phyloP scores from a whole-genome alignment of 169 alveolate genomes.

The Plasmodium vivax region DNA sequence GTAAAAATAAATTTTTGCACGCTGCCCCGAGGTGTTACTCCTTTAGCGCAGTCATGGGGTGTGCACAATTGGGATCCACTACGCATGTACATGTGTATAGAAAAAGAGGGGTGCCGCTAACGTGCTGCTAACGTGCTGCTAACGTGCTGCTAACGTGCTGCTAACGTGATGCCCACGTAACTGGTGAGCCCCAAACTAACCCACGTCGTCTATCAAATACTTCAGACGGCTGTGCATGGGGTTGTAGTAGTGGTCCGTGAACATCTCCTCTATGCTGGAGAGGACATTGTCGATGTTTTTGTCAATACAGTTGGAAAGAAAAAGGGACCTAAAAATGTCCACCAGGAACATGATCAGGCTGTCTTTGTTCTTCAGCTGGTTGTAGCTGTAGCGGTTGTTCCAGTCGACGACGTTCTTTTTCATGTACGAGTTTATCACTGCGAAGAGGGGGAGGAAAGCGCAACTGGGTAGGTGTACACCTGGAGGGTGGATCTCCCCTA shows the following conservation, averaged over 20 bases:
- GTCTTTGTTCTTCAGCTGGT: constrained; percentile 51
- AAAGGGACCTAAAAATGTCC: constrained; percentile 43
- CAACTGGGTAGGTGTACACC: not conserved
- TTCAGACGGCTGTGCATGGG: constrained; percentile 54
- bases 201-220: constrained; percentile 64
- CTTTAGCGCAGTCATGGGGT: not conserved
- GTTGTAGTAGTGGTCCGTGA: constrained; percentile 41
- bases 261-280: constrained; percentile 46
- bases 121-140: too few relatives aligned
- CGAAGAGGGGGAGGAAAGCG: not conserved
- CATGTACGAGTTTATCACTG: constrained; percentile 48
- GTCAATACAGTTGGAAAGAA: constrained; percentile 54
- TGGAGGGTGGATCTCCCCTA: not conserved
- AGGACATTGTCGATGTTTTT: constrained; percentile 53
- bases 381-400: constrained; percentile 54
- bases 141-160: too few relatives aligned
- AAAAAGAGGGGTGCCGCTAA: not conserved
- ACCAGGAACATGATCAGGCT: constrained; percentile 58
- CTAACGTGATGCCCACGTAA: too few relatives aligned
- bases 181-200: constrained; percentile 18
- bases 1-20: not conserved
- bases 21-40: not conserved
- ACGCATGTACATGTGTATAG: not conserved
- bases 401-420: constrained; percentile 47
- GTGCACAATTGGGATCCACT: not conserved